Base-by-base conservation (phyloP, 345 rosid species). In the Rhizophora mangle region DNA sequence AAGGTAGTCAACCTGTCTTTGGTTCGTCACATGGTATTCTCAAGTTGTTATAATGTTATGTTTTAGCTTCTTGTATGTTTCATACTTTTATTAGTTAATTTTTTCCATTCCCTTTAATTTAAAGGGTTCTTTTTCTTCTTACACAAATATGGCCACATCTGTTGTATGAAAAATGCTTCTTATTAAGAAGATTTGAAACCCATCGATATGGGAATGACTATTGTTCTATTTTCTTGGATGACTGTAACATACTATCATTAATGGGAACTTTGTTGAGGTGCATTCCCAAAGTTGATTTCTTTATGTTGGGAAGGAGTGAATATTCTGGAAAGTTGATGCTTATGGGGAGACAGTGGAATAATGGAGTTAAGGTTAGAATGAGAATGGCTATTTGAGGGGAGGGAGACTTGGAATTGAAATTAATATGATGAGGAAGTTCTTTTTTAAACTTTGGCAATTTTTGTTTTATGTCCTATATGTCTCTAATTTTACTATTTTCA, bases 1-100 rank as follows among this genome's bases (percentile, higher is more conserved):
- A 89, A 90, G 99, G 99, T 95, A 86, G 60, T 47, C 43, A 62
- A 10, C 27, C 58, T 21, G 66, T 76, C 69, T 62, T 59, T 62
- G 37, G 56, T 62, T 70, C 64, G 34, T 57, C 32, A 43, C 9
- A 36, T 63, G 58, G 34, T 7, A 15, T 68, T 15, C 9, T 29
- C 15, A 19, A 67, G 26, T 15, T 51, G 22, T 53, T 37, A 21
- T 27, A 26, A 36, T 26, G 51, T 61, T 36, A 36, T 62, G 58
- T 63, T 59, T 32, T 8, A 68, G 58, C 31, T 64, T 57, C 66
- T 43, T 54, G 47, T 11, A n/a, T 37, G 55, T 22, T 24, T 58
- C 39, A 31, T 36, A 34, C 30, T 29, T 65, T 24, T 36, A 36
- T 36, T 9, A 8, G 39, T 36, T 36, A 31, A 31, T 5, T 5